Evolutionary conservation across 768 basidiomycete genomes (phyloP), one percentile per base, ranked within the genome.

Genomic region (Phanerodontia chrysosporium): DNA sequence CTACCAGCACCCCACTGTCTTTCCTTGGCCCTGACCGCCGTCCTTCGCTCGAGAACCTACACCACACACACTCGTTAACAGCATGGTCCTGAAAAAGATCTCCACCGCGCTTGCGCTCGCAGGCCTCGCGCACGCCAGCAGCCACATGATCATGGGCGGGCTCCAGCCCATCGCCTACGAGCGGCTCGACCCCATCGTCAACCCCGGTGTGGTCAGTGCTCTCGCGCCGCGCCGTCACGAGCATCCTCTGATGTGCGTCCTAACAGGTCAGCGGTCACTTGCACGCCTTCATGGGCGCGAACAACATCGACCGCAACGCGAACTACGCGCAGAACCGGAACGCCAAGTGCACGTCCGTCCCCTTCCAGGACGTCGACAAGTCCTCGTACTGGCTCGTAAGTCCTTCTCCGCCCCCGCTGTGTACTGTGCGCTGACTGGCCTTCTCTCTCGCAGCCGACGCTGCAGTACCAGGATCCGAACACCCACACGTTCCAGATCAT

Each of bases 351-450:
- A 60, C 62, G 32, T 42, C 55, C 28, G 49, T 61, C 1, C 55
- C 57, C 3, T 63, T 57, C 62, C 62, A 60, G 52, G 29, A 24
- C 14, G 60, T 61, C 32, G 67, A 68, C 59, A 61, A 63, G 64
- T 64, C 63, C 51, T 61, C 63, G 57, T 68, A 68, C 59, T 68
- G 67, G 67, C 62, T 62, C 49, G 67, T 67, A 29, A 57, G 67
- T 58, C 24, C 27, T 24, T 21, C 6, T 45, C 55, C 61, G 63
- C 62, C 60, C 18, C 57, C 57, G 35, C 9, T 58, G 18, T 30
- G 25, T 5, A 49, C 24, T 3, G 3, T 25, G 48, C 45, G 7
- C 48, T 49, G 25, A 25, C 29, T 9, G 3, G 6, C 48, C n/a
- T 7, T 46, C n/a, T 46, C 4, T 2, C 36, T 51, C 13, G 32